Conservation (phyloP, 1,284 basidiomycete species). For the Malassezia furfur region DNA sequence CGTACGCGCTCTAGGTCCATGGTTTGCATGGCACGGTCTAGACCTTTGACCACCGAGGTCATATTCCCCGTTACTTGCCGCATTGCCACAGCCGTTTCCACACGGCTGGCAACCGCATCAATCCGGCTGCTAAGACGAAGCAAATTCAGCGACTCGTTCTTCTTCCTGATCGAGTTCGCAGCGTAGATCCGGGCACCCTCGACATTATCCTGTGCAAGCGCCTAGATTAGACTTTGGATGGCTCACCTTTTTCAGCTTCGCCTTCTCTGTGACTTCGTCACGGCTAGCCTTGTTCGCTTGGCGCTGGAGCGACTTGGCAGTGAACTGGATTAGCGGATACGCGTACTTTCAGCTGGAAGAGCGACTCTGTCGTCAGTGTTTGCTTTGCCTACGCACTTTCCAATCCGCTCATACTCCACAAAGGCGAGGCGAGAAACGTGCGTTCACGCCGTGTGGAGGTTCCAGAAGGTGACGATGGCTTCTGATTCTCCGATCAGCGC, state of each 20-base stretch:
- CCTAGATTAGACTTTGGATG: conserved; percentile 54
- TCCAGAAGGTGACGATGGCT: not conserved
- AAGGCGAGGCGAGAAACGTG: not conserved
- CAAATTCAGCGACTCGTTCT: conserved; percentile 78
- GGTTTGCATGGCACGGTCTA: conserved; percentile 98
- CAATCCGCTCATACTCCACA: conserved; percentile 27
- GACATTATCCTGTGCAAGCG: conserved; percentile 87
- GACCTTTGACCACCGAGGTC: conserved; percentile 89
- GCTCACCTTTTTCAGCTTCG: conserved; percentile 43
- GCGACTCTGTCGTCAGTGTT: conserved; percentile 25
- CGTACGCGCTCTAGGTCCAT: conserved; percentile 94
- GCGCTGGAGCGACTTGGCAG: conserved; percentile 46
- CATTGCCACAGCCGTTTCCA: conserved; percentile 99
- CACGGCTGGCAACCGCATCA: conserved; percentile 89
- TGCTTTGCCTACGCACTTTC: conserved; percentile 22
- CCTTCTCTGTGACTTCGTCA: conserved; percentile 43
- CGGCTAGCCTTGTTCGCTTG: conserved; percentile 44
- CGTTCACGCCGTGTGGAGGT: not conserved
- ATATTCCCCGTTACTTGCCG: conserved; percentile 74
- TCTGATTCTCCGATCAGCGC: not conserved
- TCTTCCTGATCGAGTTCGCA: conserved; percentile 95
- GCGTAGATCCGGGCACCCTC: conserved; percentile 99
- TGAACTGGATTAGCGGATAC: conserved; percentile 24
- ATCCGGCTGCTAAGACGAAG: conserved; percentile 55
- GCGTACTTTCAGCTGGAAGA: conserved; percentile 45